phyloP scores from a whole-genome alignment of 345 rosid genomes.

The Combretum micranthum region DNA sequence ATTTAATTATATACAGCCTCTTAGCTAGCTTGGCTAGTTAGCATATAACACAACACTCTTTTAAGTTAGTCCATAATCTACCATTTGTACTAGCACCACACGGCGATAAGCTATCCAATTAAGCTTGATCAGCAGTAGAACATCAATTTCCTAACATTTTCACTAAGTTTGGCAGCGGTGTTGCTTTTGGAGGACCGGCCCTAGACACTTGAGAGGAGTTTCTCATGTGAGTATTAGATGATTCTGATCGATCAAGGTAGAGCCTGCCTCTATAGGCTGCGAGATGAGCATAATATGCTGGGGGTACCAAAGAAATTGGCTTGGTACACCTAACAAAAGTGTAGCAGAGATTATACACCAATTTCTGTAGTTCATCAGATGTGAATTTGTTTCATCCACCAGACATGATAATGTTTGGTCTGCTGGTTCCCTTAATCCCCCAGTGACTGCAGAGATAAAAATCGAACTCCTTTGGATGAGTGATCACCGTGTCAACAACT shows the following conservation, averaged over 20 bases:
- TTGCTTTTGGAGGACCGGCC: slow-evolving; percentile 65
- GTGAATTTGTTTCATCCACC: slow-evolving; percentile 88
- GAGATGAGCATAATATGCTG: slow-evolving; percentile 89
- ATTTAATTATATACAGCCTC: too few species aligned
- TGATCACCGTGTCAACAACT: slow-evolving; percentile 80
- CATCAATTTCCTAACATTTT: slow-evolving; percentile 85
- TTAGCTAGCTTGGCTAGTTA: too few species aligned
- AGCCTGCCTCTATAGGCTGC: slow-evolving; percentile 95
- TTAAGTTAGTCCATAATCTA: too few species aligned
- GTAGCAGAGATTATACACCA: slow-evolving; percentile 78
- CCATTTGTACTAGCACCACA: too few species aligned
- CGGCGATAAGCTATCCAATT: neutral
- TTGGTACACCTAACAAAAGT: slow-evolving; percentile 92
- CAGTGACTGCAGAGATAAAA: slow-evolving; percentile 92
- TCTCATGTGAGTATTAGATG: slow-evolving; percentile 17
- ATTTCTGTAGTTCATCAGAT: slow-evolving; percentile 84
- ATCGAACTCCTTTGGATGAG: slow-evolving; percentile 89
- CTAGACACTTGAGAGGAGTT: slow-evolving; percentile 46
- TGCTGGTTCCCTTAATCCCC: slow-evolving; percentile 92
- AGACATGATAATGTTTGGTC: slow-evolving; percentile 86
- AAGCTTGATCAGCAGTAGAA: slow-evolving; percentile 62
- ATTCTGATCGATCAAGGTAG: slow-evolving; percentile 73
- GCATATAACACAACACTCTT: too few species aligned
- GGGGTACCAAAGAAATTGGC: slow-evolving; percentile 91
- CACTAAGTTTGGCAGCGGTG: slow-evolving; percentile 75